These are phyloP conservation scores for Xylaria sp. DNA, from an alignment of 2,329 filamentous ascomycete genomes.

Conservation along the genomic window DNA sequence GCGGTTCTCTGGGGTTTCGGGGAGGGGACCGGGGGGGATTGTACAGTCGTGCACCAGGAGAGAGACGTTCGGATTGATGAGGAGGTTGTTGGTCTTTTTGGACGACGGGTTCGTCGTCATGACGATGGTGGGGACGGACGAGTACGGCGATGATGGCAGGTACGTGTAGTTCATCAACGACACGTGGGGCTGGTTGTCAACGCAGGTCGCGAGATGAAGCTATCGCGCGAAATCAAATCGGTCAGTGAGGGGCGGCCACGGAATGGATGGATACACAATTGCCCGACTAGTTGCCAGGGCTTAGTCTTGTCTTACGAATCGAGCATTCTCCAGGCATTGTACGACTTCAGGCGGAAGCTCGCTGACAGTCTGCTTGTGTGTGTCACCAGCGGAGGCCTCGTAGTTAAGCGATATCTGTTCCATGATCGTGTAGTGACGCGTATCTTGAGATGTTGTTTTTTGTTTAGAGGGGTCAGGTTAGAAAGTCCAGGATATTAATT, in stretches of 20 bases:
- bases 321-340: constrained; percentile 90
- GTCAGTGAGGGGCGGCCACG: constrained; percentile 28
- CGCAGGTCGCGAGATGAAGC: constrained; percentile 95
- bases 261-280: not conserved
- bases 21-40: constrained; percentile 29
- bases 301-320: constrained; percentile 77
- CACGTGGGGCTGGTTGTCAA: constrained; percentile 85
- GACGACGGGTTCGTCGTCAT: constrained; percentile 88
- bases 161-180: constrained; percentile 99
- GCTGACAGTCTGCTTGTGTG: constrained; percentile 74
- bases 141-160: constrained; percentile 80
- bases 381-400: constrained; percentile 78
- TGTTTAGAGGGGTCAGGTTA: constrained; percentile 35
- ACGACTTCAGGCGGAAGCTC: constrained; percentile 85
- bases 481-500: not conserved
- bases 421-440: constrained; percentile 51
- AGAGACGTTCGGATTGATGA: constrained; percentile 86
- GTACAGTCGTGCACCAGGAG: constrained; percentile 93
- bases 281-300: constrained; percentile 31
- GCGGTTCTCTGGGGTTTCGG: not conserved
- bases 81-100: constrained; percentile 83
- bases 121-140: constrained; percentile 83
- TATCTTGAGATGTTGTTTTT: constrained; percentile 17
- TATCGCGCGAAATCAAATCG: constrained; percentile 52
- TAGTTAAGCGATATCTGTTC: constrained; percentile 78